Base-by-base conservation (phyloP, 2,329 filamentous ascomycete species). In the Basipetospora chlamydospora region DNA sequence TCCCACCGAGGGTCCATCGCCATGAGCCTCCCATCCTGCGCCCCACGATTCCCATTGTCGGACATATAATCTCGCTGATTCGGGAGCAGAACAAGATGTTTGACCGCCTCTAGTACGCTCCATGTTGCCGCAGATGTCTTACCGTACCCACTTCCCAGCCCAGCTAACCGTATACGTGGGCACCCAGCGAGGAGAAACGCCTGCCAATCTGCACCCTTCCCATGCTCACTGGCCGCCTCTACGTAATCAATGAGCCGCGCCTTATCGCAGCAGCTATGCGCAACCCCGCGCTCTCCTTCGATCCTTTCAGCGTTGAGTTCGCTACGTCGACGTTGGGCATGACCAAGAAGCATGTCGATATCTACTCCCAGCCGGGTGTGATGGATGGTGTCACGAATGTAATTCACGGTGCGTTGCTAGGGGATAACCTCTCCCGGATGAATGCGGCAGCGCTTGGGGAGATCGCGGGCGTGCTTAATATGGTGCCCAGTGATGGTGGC, bases 201-300 rank as follows among this genome's bases (percentile, higher is more conserved):
- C 18, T 52, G 36, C 50, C 53, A 11, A 60, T 66, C 42, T 61
- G 57, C 39, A 63, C 65, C 1, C 44, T 69, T 3, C 60, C 58
- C 2, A 60, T 67, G 44, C 47, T 65, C 16, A 54, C 49, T 28
- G 47, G 52, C 18, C 60, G 61, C 28, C 52, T 62, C 12, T 70
- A 70, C 41, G 47, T 66, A 21, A 55, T 67, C 18, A 59, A 53
- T 28, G 55, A 55, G 6, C 59, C 65, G 3, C 38, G 42, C 1
- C 48, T 68, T 6, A 51, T 61, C 13, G 51, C 56, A 26, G 53
- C 56, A 2, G 56, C 59, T 3, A 58, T 63, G 40, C 56, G 60
- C 20, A 53, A 54, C 28, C 58, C 57, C 33, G 55, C 57, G 6
- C 47, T 70, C 13, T 55, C 52, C 3, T 67, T 68, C 44, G 56